Evolutionary conservation across 2,329 filamentous ascomycete genomes (phyloP).

Genomic region (Penicillium sp.): DNA sequence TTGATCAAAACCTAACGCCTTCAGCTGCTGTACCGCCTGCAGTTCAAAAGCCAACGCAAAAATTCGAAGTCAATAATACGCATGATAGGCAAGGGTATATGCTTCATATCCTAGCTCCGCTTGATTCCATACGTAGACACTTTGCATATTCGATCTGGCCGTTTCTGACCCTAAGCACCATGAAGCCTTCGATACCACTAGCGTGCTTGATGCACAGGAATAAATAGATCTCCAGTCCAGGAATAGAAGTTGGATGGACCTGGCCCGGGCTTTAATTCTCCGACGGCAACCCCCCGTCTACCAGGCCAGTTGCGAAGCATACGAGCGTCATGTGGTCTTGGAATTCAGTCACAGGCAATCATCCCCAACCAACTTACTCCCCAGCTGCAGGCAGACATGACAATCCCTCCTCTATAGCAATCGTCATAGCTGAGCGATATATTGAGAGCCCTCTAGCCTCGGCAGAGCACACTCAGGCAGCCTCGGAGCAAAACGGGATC

Average conservation of each 20-base stretch:
- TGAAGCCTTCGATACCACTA: not conserved
- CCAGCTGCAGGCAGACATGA: not conserved
- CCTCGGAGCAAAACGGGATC: conserved; percentile 24
- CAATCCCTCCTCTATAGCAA: not conserved
- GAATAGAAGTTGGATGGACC: conserved; percentile 2
- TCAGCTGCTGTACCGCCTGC: conserved; percentile 13
- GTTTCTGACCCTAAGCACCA: not conserved
- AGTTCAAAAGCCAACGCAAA: conserved; percentile 16
- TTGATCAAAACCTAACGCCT: conserved; percentile 2
- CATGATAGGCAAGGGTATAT: conserved; percentile 3
- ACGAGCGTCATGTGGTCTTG: conserved; percentile 18
- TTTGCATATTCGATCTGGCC: not conserved
- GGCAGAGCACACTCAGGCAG: conserved; percentile 1
- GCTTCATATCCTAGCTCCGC: not conserved
- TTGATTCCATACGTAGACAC: not conserved
- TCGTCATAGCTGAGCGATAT: conserved; percentile 3
- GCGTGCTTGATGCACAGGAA: not conserved
- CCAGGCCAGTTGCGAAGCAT: conserved; percentile 19
- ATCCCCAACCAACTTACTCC: not conserved
- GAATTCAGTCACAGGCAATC: conserved; percentile 1
- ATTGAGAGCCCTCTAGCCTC: conserved; percentile 6
- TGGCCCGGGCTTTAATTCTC: conserved; percentile 18
- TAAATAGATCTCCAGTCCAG: not conserved
- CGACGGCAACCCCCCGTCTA: conserved; percentile 7
- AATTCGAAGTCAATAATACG: conserved; percentile 2